Evolutionary conservation across 108 stramenopile species (phyloP), one percentile per base, ranked within the genome.

Genomic region (Nitzschia inconspicua): DNA sequence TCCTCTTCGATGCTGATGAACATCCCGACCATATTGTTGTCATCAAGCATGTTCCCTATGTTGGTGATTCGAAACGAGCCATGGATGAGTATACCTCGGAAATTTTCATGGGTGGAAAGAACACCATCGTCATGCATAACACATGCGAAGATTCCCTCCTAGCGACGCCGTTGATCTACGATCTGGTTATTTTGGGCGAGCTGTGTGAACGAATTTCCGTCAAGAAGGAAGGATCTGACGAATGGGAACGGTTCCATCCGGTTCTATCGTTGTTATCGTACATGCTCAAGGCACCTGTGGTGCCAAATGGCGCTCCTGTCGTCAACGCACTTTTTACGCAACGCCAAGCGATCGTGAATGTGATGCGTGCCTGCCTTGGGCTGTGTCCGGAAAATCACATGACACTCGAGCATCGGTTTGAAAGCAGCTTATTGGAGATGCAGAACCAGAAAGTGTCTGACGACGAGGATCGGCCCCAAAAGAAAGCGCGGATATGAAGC

Each of bases 21-120:
- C 96, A 97, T 57, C 98, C 98, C 0, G 98, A 98, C 81, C 98
- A 98, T 63, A 89, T 94, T 20, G 98, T 98, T 18, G 95, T 95
- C 35, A 95, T 96, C 77, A 97, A 96, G 75, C 96, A 98, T 62
- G 96, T 97, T 13, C 98, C 98, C n/a, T 85, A 90, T 67, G 98
- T 98, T 25, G 94, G 85, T 30, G 98, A 97, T 76, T 95, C 94
- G 31, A 98, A 98, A 75, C 94, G 98, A 39, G 98, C 98, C 42
- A 93, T 98, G 96, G 98, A 98, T 59, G 98, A 98, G 73, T 98
- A 97, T 73, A 96, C 95, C 7, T 94, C 89, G 1, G 96, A 97
- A 76, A 98, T 98, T 55, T 98, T 98, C 78, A 91, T 98, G 98
- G 96, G 95, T 1, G 98, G 98, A 26, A 91, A 79, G 58, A 96